A percentile compares a stretch with the other conserved stretches of the same genome.
Conservation (phyloP, 2,329 filamentous ascomycete species). For the Xylariaceae sp. region DNA sequence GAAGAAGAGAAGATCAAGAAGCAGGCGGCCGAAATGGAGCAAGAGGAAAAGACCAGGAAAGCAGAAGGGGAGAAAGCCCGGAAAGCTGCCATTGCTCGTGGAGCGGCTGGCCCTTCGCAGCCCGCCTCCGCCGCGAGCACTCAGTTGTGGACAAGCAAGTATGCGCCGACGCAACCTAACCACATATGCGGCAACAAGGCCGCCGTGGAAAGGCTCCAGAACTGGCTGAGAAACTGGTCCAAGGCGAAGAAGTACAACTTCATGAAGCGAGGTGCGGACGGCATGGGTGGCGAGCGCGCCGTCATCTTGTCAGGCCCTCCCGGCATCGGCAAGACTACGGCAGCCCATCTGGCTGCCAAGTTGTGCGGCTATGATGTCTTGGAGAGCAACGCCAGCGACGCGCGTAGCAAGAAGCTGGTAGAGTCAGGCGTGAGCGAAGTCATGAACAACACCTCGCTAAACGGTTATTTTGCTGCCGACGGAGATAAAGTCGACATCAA, state of each 20-base stretch:
- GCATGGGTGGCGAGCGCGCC: slow-evolving; percentile 74
- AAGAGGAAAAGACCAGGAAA: slow-evolving; percentile 59
- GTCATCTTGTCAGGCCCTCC: slow-evolving; percentile 93
- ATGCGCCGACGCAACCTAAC: slow-evolving; percentile 74
- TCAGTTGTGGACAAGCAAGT: slow-evolving; percentile 89
- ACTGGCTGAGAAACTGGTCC: slow-evolving; percentile 77
- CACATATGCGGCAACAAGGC: slow-evolving; percentile 95
- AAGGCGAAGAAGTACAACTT: slow-evolving; percentile 75
- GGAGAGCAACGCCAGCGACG: slow-evolving; percentile 93
- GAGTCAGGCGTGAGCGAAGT: slow-evolving; percentile 83
- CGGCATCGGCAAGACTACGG: slow-evolving; percentile 95
- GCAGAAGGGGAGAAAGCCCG: slow-evolving; percentile 46
- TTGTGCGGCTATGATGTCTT: slow-evolving; percentile 89
- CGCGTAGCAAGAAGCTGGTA: slow-evolving; percentile 90
- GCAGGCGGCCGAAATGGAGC: slow-evolving; percentile 79
- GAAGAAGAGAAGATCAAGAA: slow-evolving; percentile 77
- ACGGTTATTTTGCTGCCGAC: slow-evolving; percentile 82
- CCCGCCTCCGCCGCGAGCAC: slow-evolving; percentile 39
- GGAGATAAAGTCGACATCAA: slow-evolving; percentile 69
- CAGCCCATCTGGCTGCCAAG: slow-evolving; percentile 88
- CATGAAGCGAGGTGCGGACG: slow-evolving; percentile 74
- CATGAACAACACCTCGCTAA: slow-evolving; percentile 84
- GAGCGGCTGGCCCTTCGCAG: slow-evolving; percentile 28
- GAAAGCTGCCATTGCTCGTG: slow-evolving; percentile 39
- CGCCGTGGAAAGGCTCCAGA: slow-evolving; percentile 81